Evolutionary conservation across 495 filamentous ascomycete species (phyloP).

Genomic region (Penicillium lividum): DNA sequence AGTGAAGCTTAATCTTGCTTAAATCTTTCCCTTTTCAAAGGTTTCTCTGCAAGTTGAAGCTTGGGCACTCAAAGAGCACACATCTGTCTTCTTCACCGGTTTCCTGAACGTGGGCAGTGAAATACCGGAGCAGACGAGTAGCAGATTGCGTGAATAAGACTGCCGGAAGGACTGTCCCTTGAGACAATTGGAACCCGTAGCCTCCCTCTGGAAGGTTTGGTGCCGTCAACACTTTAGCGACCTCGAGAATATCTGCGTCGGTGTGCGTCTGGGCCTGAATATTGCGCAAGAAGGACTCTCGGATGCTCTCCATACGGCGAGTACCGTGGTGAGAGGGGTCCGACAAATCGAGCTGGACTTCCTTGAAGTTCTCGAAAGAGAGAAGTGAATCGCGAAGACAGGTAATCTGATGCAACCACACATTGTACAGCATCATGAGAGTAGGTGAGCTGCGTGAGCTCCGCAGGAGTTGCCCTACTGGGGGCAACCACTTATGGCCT

Average conservation of each 20-base stretch:
- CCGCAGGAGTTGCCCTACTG: not conserved
- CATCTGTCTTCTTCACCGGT: too few relatives aligned
- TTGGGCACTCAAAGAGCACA: too few relatives aligned
- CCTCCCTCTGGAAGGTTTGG: not conserved
- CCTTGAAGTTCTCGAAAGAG: not conserved
- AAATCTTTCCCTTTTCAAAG: too few relatives aligned
- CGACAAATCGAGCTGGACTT: not conserved
- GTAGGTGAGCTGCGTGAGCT: not conserved
- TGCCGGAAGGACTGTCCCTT: too few relatives aligned
- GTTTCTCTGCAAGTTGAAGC: too few relatives aligned
- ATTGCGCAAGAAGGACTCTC: not conserved
- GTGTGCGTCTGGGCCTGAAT: not conserved
- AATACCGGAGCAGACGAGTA: too few relatives aligned
- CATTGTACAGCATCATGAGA: not conserved
- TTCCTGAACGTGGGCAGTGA: too few relatives aligned
- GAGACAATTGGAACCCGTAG: not conserved
- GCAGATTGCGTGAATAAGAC: too few relatives aligned
- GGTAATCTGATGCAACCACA: not conserved
- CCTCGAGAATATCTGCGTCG: not conserved
- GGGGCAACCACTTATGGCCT: not conserved
- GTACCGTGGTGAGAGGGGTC: not conserved
- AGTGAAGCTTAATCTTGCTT: too few relatives aligned
- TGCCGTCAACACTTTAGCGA: not conserved
- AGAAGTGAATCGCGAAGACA: not conserved
- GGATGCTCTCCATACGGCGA: not conserved